Evolutionary conservation across 192 early-diverging fungal species (phyloP), one percentile per base, ranked within the genome.

Genomic region (Entomortierella chlamydospora): DNA sequence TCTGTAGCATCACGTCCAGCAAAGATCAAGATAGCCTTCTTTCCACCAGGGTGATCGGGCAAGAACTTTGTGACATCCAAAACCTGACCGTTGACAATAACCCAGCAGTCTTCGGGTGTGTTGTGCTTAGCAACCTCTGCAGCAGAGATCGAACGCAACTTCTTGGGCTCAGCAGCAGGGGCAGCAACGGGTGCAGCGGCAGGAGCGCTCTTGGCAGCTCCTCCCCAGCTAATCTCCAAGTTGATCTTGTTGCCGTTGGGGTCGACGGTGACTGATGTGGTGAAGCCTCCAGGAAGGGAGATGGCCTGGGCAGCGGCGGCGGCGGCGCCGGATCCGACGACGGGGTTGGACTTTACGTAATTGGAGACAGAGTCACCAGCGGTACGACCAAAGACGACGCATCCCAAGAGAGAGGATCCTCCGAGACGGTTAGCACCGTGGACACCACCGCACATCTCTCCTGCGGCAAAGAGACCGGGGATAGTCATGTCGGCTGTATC

Each of bases 341-440:
- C 81, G 12, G 93, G 84, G 26, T 89, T 72, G 43, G 81, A 59
- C 59, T 93, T 83, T 9, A 90, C 62, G 73, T 93, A 89, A 31
- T 81, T 59, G 15, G 87, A 83, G 56, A 93, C 94, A 25, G 82
- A 82, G 68, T 84, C 77, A 72, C 97, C 97, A 58, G 97, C 94
- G 52, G 96, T 95, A 72, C 97, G 93, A 28, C 97, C 97, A 87
- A 92, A 98, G 50, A 98, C 97, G 17, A 97, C 96, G 74, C 97
- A 98, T 55, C 94, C 96, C 52, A 98, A 84, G n/a, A 98, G 85
- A 33, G 95, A 97, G 56, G 92, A 93, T 51, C 97, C 97, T 68
- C 93, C 97, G 22, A 98, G 91, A 82, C 96, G 95, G 87, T 98
- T 98, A 62, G 95, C 96, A 50, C 96, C 96, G 73, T 98, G 96